Percentiles rank a stretch among this genome's conserved stretches.
These are phyloP conservation scores for Daldinia childiae DNA, from an alignment of 495 filamentous ascomycete species.

Conservation along the genomic window DNA sequence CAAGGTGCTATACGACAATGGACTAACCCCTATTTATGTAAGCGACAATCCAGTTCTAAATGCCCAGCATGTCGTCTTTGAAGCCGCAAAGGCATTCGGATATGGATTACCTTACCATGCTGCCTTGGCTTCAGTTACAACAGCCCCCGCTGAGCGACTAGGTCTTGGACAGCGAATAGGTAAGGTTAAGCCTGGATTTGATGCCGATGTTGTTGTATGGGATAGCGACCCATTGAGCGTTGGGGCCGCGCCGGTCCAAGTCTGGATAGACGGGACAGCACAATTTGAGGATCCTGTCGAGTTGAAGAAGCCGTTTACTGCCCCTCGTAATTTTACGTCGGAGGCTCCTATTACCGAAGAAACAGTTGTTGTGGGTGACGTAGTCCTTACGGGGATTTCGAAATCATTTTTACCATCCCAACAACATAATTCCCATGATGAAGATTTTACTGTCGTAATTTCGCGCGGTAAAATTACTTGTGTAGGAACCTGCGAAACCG, in stretches of 20 bases:
- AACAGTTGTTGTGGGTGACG: slow-evolving; percentile 42
- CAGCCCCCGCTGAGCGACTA: slow-evolving; percentile 66
- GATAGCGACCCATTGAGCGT: slow-evolving; percentile 70
- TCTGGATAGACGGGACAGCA: slow-evolving; percentile 71
- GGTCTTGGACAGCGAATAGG: slow-evolving; percentile 68
- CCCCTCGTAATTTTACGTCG: slow-evolving; percentile 42
- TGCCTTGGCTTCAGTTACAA: slow-evolving; percentile 69
- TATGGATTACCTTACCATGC: slow-evolving; percentile 69
- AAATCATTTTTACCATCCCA: slow-evolving; percentile 50
- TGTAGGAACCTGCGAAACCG: slow-evolving; percentile 53
- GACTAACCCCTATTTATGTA: slow-evolving; percentile 61
- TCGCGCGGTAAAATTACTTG: slow-evolving; percentile 61
- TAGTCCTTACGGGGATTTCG: slow-evolving; percentile 61
- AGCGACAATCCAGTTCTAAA: slow-evolving; percentile 62
- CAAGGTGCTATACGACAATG: slow-evolving; percentile 68
- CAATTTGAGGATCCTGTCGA: slow-evolving; percentile 58
- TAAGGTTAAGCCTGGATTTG: slow-evolving; percentile 68
- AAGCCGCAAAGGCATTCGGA: slow-evolving; percentile 68
- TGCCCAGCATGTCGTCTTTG: slow-evolving; percentile 62
- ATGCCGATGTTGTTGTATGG: slow-evolving; percentile 74
- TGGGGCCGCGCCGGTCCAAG: slow-evolving; percentile 68
- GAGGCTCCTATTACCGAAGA: slow-evolving; percentile 49
- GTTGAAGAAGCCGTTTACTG: slow-evolving; percentile 50
- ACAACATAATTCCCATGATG: not conserved
- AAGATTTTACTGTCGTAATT: slow-evolving; percentile 52